phyloP scores from a whole-genome alignment of 192 early-diverging fungal species.

The Podila epicladia region DNA sequence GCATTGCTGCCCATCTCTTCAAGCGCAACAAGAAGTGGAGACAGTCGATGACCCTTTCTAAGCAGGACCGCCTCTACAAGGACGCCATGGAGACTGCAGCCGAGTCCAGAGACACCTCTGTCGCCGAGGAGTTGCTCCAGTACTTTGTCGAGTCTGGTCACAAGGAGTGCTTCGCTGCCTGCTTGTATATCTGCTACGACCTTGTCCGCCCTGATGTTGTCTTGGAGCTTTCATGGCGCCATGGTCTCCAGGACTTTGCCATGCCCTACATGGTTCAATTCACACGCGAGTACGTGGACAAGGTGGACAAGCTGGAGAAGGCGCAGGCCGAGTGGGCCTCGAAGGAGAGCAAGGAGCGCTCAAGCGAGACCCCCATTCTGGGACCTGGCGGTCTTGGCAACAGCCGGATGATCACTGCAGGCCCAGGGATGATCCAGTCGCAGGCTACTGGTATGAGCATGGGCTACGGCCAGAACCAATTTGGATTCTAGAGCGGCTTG shows the following conservation, averaged over 20 bases:
- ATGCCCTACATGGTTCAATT: slow-evolving; percentile 98
- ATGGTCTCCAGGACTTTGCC: slow-evolving; percentile 90
- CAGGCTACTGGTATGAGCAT: slow-evolving; percentile 14
- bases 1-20: slow-evolving; percentile 96
- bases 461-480: slow-evolving; percentile 30
- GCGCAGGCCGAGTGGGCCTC: slow-evolving; percentile 35
- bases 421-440: slow-evolving; percentile 25
- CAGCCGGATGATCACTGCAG: background rate
- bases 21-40: slow-evolving; percentile 97
- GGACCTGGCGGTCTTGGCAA: background rate
- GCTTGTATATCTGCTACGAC: slow-evolving; percentile 95
- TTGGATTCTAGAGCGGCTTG: slow-evolving; percentile 18
- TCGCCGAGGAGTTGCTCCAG: slow-evolving; percentile 93
- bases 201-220: slow-evolving; percentile 93
- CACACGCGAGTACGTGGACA: slow-evolving; percentile 85
- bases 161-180: slow-evolving; percentile 95
- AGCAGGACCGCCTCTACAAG: slow-evolving; percentile 97
- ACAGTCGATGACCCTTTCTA: slow-evolving; percentile 94
- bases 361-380: background rate
- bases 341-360: slow-evolving; percentile 38
- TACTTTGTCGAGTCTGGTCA: slow-evolving; percentile 95
- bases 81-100: slow-evolving; percentile 99
- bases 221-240: slow-evolving; percentile 93
- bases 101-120: slow-evolving; percentile 86
- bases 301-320: slow-evolving; percentile 68